Evolutionary conservation across 1,284 basidiomycete genomes (phyloP).

Genomic region (Cryptococcus depauperatus): DNA sequence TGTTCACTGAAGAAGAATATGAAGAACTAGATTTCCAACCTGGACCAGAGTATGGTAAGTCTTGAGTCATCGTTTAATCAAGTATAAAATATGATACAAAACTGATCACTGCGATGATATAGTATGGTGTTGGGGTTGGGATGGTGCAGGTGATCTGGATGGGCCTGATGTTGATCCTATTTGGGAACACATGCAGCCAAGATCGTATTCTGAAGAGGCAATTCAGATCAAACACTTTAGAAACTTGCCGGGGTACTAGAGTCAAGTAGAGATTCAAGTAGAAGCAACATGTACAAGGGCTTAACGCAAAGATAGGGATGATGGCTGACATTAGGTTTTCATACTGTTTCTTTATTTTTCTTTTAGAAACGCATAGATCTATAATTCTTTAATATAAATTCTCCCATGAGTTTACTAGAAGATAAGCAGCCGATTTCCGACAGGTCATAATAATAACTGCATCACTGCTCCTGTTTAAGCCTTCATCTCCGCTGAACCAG

Average conservation of each 20-base stretch:
- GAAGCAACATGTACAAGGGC: too few relatives aligned
- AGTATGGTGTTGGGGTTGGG: slow-evolving; percentile 99
- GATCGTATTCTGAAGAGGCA: slow-evolving; percentile 54
- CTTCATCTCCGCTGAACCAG: not conserved
- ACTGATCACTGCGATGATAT: slow-evolving; percentile 4
- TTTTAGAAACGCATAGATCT: too few relatives aligned
- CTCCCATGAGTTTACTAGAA: too few relatives aligned
- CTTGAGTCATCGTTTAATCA: too few relatives aligned
- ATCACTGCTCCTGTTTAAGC: not conserved
- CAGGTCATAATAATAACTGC: too few relatives aligned
- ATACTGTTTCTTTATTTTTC: too few relatives aligned
- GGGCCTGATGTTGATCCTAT: slow-evolving; percentile 88
- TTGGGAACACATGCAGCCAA: slow-evolving; percentile 77
- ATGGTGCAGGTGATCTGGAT: slow-evolving; percentile 89
- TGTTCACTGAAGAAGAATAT: slow-evolving; percentile 79
- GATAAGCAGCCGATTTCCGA: too few relatives aligned
- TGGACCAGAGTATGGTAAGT: slow-evolving; percentile 78
- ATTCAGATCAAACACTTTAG: slow-evolving; percentile 71
- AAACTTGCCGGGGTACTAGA: slow-evolving; percentile 25
- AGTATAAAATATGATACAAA: not conserved
- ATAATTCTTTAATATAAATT: too few relatives aligned
- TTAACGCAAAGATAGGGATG: too few relatives aligned
- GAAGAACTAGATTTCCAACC: slow-evolving; percentile 64
- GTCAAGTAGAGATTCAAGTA: too few relatives aligned
- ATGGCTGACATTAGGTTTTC: too few relatives aligned